phyloP scores from a whole-genome alignment of 345 rosid genomes.

The Raphanus sativus region DNA sequence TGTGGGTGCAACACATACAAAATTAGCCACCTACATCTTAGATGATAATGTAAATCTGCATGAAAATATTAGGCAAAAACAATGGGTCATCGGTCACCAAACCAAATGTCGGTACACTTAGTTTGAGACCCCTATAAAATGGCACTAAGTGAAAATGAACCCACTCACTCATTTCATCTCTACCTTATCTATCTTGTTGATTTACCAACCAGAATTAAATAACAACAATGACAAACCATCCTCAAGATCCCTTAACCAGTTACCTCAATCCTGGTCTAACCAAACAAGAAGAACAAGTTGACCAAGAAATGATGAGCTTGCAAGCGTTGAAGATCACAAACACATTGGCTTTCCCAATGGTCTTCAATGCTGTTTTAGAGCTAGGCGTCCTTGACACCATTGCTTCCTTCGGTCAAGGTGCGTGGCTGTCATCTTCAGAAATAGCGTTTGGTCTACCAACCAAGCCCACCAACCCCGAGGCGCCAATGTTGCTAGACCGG shows the following conservation, averaged over 20 bases:
- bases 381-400: neutral
- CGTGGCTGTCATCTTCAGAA: neutral
- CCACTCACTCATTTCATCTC: neutral
- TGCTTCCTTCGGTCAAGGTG: neutral
- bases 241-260: neutral
- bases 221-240: neutral
- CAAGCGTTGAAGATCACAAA: neutral
- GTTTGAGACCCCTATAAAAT: neutral
- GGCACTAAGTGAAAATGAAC: neutral
- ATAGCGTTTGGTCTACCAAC: neutral
- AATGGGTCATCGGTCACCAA: neutral
- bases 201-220: neutral
- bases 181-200: neutral
- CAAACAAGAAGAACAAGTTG: neutral
- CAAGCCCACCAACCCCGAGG: constrained; percentile 3
- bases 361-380: neutral
- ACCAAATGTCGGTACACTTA: neutral
- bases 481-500: neutral
- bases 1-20: too few relatives aligned
- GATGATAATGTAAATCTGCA: neutral
- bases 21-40: too few relatives aligned
- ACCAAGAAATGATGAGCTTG: neutral
- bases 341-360: neutral
- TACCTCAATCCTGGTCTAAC: neutral
- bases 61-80: neutral